Evolutionary conservation across 495 filamentous ascomycete species (phyloP).

Genomic region (Chaetomium cochliodes): DNA sequence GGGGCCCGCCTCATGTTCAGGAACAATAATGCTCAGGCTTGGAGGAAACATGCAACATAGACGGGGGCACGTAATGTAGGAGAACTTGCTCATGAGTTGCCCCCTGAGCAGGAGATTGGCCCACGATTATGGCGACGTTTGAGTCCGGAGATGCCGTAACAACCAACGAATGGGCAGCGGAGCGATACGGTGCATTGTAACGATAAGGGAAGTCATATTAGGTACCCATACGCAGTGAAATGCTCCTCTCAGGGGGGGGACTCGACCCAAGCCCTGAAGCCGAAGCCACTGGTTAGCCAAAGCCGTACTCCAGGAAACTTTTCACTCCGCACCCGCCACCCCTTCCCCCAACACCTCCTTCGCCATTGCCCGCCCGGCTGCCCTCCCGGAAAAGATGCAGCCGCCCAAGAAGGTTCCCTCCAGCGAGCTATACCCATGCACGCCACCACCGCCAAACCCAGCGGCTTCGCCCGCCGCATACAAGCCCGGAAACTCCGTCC

Average conservation of each 20-base stretch:
- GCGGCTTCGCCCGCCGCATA: conserved; percentile 56
- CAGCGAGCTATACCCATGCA: conserved; percentile 52
- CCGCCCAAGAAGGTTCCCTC: conserved; percentile 52
- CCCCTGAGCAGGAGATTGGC: too few relatives aligned
- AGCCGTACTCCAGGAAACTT: too few relatives aligned
- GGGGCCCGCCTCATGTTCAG: too few relatives aligned
- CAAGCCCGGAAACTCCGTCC: conserved; percentile 45
- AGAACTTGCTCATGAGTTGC: too few relatives aligned
- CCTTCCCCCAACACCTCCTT: conserved; percentile 34
- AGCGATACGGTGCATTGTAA: neutral
- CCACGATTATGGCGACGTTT: too few relatives aligned
- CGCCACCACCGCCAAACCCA: conserved; percentile 54
- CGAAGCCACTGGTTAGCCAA: neutral
- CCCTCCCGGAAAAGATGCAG: conserved; percentile 53
- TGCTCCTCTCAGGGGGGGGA: too few relatives aligned
- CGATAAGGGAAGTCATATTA: neutral
- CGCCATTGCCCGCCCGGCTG: conserved; percentile 46
- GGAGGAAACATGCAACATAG: too few relatives aligned
- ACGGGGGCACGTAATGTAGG: too few relatives aligned
- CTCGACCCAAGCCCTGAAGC: neutral
- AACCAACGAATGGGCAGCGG: too few relatives aligned
- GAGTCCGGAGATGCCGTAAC: too few relatives aligned
- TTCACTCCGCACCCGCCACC: neutral
- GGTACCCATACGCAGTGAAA: neutral
- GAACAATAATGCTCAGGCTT: too few relatives aligned